Conservation (phyloP, 306 rosid species). For the Cucurbita ficifolia region DNA sequence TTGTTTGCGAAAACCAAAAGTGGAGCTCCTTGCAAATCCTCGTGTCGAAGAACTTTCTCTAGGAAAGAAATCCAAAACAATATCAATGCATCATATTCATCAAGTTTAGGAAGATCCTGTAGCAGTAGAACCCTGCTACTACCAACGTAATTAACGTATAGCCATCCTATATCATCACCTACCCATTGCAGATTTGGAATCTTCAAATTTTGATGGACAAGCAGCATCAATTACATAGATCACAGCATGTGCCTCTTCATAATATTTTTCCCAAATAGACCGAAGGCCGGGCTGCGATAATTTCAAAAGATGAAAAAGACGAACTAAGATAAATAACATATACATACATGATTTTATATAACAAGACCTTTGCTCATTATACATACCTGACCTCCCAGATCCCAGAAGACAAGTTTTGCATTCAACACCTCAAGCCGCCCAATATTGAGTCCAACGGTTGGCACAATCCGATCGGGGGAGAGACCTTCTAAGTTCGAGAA, state of each 20-base stretch:
- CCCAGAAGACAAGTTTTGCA: conserved; percentile 90
- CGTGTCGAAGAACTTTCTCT: conserved; percentile 91
- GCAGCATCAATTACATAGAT: conserved; percentile 82
- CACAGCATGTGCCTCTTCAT: conserved; percentile 96
- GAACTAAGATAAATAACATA: neutral
- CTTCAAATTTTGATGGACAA: conserved; percentile 78
- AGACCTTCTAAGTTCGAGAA: conserved; percentile 77
- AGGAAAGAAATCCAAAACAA: conserved; percentile 23
- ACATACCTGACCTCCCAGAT: conserved; percentile 97
- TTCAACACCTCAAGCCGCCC: conserved; percentile 82
- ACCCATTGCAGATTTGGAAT: conserved; percentile 95
- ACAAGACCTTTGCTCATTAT: neutral
- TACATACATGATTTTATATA: neutral
- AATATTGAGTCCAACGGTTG: conserved; percentile 95
- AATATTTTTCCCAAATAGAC: conserved; percentile 98
- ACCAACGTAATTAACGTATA: conserved; percentile 1
- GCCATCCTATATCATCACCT: conserved; percentile 18
- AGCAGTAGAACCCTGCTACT: neutral
- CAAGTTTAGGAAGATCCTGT: neutral
- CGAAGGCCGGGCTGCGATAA: conserved; percentile 81
- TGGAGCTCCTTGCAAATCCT: conserved; percentile 97
- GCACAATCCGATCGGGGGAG: conserved; percentile 93
- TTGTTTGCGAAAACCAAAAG: conserved; percentile 86
- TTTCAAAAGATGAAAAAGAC: neutral
- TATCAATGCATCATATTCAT: conserved; percentile 11